These are phyloP conservation scores for Annulohypoxylon stygium DNA, from an alignment of 495 filamentous ascomycete genomes.

Conservation along the genomic window DNA sequence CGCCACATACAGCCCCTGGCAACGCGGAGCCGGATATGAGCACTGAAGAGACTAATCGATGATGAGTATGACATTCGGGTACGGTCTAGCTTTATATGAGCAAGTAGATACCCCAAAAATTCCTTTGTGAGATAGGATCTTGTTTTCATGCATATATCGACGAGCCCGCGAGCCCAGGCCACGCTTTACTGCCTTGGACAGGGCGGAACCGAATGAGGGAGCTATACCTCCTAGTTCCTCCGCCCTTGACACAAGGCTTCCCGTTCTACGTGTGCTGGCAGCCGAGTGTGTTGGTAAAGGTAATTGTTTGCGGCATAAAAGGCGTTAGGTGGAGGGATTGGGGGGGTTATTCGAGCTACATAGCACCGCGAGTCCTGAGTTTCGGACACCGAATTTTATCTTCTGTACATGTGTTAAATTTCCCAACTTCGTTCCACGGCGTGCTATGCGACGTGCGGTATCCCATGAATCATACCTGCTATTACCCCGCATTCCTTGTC, in stretches of 20 bases:
- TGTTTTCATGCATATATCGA: constrained; percentile 1
- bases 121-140: constrained; percentile 6
- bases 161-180: neutral
- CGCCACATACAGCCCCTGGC: constrained; percentile 60
- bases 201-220: neutral
- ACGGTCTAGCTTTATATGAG: constrained; percentile 1
- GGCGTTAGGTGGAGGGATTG: neutral
- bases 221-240: neutral
- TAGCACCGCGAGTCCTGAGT: constrained; percentile 4
- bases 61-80: constrained; percentile 14
- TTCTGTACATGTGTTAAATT: constrained; percentile 1
- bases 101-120: neutral
- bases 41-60: constrained; percentile 19
- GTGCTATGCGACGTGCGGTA: neutral
- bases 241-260: neutral
- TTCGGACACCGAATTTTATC: neutral
- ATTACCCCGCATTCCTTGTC: neutral
- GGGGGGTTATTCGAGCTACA: neutral
- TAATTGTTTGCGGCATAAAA: neutral
- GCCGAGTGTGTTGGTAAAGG: constrained; percentile 1
- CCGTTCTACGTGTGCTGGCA: neutral
- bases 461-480: constrained; percentile 1
- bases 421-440: constrained; percentile 1
- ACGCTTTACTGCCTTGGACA: neutral
- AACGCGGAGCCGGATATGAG: constrained; percentile 68